Evolutionary conservation across 805 yeast genomes (phyloP), one percentile per base, ranked within the genome.

Genomic region (Hanseniaspora lachancei): DNA sequence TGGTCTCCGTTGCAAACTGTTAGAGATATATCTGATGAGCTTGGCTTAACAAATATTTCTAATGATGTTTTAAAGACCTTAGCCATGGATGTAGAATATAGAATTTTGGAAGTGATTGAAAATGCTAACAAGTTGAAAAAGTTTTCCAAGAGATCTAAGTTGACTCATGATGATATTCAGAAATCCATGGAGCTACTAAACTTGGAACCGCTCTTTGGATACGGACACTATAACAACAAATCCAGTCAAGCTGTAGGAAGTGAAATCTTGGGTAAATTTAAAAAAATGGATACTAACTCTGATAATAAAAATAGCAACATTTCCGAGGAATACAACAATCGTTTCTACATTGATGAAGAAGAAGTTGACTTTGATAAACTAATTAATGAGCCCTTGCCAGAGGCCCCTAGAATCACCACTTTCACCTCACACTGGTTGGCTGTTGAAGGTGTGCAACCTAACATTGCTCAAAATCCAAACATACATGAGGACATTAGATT

Each of bases 1-100:
- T 91, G 97, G 98, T 89, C 97, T 10, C 97, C 97, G 8, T 82
- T 86, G 58, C 97, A 93, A 68, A 93, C 99, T 0, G 96, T 95
- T 32, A 85, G 83, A 64, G 98, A 93, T 72, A 96, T 87, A 16
- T 96, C 97, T 0, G 98, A 93, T 66, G 78, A 88, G 2, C 73
- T 93, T 12, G 98, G 98, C 1, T 75, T 93, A 39, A 69, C 75
- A 3, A 80, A 73, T 57, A 72, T 93, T 49, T 86, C 87, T 35
- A 97, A 91, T 54, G 98, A 95, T 58, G 95, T 91, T 1, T 85
- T 96, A 49, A 86, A 88, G 65, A 87, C 93, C 59, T 72, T 93
- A 59, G 97, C 99, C 7, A 93, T 93, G 98, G 99, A 93, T 67
- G 95, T 93, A n/a, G 99, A 93, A 71, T 93, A 95, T 68, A 78